Conservation (phyloP, 495 filamentous ascomycete species). For the Mytilinidion resinicola region DNA sequence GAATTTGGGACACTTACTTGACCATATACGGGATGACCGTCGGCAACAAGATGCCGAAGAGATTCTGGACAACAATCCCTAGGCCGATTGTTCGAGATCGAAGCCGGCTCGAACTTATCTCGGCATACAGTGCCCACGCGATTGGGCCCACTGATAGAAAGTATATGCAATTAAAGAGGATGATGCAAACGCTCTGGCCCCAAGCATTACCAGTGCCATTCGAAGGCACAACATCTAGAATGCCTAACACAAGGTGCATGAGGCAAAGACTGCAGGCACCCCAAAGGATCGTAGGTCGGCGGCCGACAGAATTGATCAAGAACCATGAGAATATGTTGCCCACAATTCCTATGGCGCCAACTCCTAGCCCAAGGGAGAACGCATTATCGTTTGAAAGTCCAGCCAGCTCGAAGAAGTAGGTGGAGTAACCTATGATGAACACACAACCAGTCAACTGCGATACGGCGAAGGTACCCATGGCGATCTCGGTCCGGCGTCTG, state of each 20-base stretch:
- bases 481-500: constrained; percentile 24
- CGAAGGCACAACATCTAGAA: constrained; percentile 56
- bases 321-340: constrained; percentile 70
- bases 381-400: constrained; percentile 54
- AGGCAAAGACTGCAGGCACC: constrained; percentile 58
- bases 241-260: constrained; percentile 68
- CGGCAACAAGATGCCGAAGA: background rate
- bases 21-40: background rate
- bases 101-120: constrained; percentile 65
- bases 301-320: constrained; percentile 63
- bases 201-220: constrained; percentile 50
- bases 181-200: constrained; percentile 64
- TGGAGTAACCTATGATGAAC: constrained; percentile 50
- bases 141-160: constrained; percentile 72
- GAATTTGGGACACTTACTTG: constrained; percentile 20
- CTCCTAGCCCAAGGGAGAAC: constrained; percentile 65
- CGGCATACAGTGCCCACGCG: constrained; percentile 70
- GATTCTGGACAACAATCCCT: constrained; percentile 3
- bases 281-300: constrained; percentile 63
- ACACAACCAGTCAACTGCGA: background rate
- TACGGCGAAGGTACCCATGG: constrained; percentile 46
- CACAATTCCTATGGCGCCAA: constrained; percentile 69
- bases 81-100: constrained; percentile 66
- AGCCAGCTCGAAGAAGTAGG: constrained; percentile 70
- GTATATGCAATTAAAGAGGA: constrained; percentile 68